Evolutionary conservation across 2,329 filamentous ascomycete genomes (phyloP).

Genomic region (Phaeosphaeriaceae sp.): DNA sequence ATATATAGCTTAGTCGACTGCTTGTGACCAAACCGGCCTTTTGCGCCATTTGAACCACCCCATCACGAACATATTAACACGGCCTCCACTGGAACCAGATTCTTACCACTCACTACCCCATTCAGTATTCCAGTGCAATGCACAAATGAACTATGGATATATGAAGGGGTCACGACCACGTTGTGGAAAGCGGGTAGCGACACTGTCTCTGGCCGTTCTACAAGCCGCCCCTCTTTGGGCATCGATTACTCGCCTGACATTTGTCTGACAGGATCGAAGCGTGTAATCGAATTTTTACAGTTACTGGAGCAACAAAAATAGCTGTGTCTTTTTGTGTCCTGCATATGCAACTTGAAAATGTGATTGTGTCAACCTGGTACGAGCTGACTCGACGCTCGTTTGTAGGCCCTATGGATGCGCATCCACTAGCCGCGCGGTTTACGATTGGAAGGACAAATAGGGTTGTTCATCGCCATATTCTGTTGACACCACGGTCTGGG

Average conservation of each 20-base stretch:
- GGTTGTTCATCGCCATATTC: background rate
- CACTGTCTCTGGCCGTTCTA: conserved; percentile 1
- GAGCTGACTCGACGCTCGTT: too few species aligned
- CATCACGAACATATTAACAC: background rate
- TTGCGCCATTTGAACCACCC: too few species aligned
- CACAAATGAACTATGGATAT: background rate
- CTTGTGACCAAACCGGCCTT: too few species aligned
- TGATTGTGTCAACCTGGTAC: too few species aligned
- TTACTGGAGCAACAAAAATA: background rate
- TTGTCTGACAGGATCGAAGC: conserved; percentile 7
- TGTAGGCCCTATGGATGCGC: conserved; percentile 1
- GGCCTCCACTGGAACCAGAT: background rate
- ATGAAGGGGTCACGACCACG: background rate
- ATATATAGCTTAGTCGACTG: too few species aligned
- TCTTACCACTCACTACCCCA: conserved; percentile 8
- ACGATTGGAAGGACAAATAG: conserved; percentile 5
- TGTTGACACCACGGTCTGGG: background rate
- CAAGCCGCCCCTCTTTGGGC: background rate
- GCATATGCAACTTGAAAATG: too few species aligned
- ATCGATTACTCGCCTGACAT: conserved; percentile 9
- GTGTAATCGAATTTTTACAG: background rate
- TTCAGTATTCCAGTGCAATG: conserved; percentile 7
- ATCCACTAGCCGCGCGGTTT: background rate
- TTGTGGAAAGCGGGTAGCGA: conserved; percentile 2
- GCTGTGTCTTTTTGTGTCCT: background rate